Base-by-base conservation (phyloP, 1,284 basidiomycete genomes). In the Agroathelia rolfsii region DNA sequence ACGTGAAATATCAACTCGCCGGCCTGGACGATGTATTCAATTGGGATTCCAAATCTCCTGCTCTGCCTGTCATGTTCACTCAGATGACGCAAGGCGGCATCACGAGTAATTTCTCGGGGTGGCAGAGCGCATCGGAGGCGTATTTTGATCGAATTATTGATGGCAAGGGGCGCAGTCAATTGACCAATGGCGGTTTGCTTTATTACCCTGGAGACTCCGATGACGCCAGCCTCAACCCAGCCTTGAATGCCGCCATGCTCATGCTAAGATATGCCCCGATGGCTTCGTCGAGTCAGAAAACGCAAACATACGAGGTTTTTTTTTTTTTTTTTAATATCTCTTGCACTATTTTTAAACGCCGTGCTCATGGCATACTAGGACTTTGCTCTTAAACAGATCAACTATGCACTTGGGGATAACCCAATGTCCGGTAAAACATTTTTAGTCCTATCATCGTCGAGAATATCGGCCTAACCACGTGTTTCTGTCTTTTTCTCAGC, bases 1-100 rank as follows among this genome's bases (percentile, higher is more conserved):
- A 81, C 51, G 48, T 58, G 4, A 58, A 73, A 22, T 82, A 72
- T 47, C 52, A 62, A 11, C 64, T 89, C 0, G 55, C 58, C 4
- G 61, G 62, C 2, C 58, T 65, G 25, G 59, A 76, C 33, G 55
- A 62, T 4, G 77, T 82, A 5, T 85, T 92, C 60, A 92, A 93
- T 50, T 95, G 92, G 90, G 89, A 93, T 50, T 73, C 74, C 2
- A 85, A 86, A 52, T 69, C 70, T 0, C 80, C 87, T 3, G 86
- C 79, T 1, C 50, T 86, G 0, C 72, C 77, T 25, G 69, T 94
- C 12, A 58, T 94, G 8, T 84, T 84, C 33, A 61, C 77, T 0
- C 76, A 79, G 37, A 61, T 89, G 18, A 72, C 74, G 1, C 55
- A 67, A 40, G 69, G 61, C 24, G 59, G 62, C 10, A n/a, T n/a